These are phyloP conservation scores for Pichia terricola DNA, from an alignment of 1,139 yeast genomes.

Conservation along the genomic window DNA sequence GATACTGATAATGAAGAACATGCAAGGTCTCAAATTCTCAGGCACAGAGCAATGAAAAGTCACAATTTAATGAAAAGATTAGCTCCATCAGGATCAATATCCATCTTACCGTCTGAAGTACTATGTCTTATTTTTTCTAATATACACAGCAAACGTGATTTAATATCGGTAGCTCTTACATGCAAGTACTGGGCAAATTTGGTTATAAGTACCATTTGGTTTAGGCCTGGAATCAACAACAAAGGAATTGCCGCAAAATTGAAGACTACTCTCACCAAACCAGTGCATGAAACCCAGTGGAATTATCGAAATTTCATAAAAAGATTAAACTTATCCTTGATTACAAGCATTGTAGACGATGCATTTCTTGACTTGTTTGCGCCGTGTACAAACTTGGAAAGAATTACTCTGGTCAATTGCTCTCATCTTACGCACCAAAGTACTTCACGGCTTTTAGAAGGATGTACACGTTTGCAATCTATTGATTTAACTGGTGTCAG, in stretches of 20 bases:
- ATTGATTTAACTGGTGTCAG: constrained; percentile 86
- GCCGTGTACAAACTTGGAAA: constrained; percentile 70
- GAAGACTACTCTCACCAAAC: constrained; percentile 43
- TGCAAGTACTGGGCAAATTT: constrained; percentile 77
- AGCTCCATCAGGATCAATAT: constrained; percentile 20
- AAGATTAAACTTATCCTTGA: constrained; percentile 69
- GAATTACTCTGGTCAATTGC: constrained; percentile 80
- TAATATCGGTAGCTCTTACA: constrained; percentile 61
- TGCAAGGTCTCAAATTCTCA: constrained; percentile 20
- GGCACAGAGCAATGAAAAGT: constrained; percentile 14
- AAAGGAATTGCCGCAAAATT: constrained; percentile 40
- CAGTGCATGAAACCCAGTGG: constrained; percentile 47
- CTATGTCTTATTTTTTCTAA: constrained; percentile 61
- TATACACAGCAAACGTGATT: constrained; percentile 53
- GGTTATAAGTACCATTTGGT: constrained; percentile 78
- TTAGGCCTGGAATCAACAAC: constrained; percentile 71
- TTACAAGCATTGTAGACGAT: constrained; percentile 62
- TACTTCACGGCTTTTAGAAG: constrained; percentile 49
- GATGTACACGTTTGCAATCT: constrained; percentile 68
- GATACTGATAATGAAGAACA: constrained; percentile 25
- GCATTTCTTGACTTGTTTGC: constrained; percentile 42
- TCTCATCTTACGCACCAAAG: constrained; percentile 52
- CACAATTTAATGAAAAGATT: not conserved
- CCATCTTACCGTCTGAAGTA: constrained; percentile 69
- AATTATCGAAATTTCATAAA: constrained; percentile 69